Conservation (phyloP, 345 rosid genomes). For the Jatropha curcas region DNA sequence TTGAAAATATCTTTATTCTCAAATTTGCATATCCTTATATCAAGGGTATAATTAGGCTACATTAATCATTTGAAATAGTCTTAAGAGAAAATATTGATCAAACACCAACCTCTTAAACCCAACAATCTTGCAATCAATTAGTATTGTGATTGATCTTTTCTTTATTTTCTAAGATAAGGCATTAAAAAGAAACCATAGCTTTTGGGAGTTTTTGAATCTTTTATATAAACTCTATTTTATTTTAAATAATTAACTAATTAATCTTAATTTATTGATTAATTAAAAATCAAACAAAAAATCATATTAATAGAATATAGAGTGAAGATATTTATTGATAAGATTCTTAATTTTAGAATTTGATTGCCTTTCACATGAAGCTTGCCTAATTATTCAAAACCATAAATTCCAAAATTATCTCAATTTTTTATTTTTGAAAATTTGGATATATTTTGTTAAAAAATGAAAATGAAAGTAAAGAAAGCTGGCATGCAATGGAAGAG, state of each 20-base stretch:
- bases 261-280: no score
- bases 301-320: no score
- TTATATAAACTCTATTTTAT: no score
- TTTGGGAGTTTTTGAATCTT: no score
- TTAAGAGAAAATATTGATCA: constrained; percentile 17
- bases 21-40: constrained; percentile 14
- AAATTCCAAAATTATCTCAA: background rate
- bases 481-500: background rate
- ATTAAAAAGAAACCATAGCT: no score
- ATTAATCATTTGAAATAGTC: constrained; percentile 35
- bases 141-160: constrained; percentile 31
- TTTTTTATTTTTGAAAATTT: no score
- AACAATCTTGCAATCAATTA: constrained; percentile 40
- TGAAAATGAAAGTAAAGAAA: background rate
- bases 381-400: background rate
- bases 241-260: no score
- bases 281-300: no score
- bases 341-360: no score
- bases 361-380: constrained; percentile 2
- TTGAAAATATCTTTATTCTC: background rate
- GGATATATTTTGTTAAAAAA: background rate
- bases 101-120: constrained; percentile 22
- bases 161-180: constrained; percentile 41
- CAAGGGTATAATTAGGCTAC: constrained; percentile 4
- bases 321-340: constrained; percentile 3